Evolutionary conservation across 2,329 filamentous ascomycete species (phyloP).

Genomic region (Nemania sp.): DNA sequence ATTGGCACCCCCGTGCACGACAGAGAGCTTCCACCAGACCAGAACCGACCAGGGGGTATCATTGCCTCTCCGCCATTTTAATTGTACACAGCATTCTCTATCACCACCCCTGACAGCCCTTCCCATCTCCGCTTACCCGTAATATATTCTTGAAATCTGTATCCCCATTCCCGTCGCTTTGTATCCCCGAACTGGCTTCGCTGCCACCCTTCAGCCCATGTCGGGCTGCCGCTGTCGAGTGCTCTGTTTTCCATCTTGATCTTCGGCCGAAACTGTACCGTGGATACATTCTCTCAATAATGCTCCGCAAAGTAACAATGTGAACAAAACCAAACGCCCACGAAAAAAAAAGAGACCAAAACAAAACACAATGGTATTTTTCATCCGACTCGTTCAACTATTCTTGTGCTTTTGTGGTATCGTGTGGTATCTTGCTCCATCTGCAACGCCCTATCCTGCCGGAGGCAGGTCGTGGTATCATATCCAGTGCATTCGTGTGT

Average conservation of each 20-base stretch:
- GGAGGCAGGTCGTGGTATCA: slow-evolving; percentile 43
- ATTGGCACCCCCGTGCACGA: neutral
- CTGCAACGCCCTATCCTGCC: slow-evolving; percentile 42
- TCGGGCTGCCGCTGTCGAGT: slow-evolving; percentile 1
- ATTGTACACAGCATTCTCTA: slow-evolving; percentile 28
- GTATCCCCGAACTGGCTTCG: neutral
- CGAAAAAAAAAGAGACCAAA: slow-evolving; percentile 25
- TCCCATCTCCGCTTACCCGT: slow-evolving; percentile 3
- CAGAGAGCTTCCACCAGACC: slow-evolving; percentile 8
- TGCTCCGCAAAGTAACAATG: slow-evolving; percentile 5
- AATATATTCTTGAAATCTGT: slow-evolving; percentile 14
- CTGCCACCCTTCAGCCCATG: neutral
- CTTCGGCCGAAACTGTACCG: slow-evolving; percentile 1
- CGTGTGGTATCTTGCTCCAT: slow-evolving; percentile 40
- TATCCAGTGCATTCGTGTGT: slow-evolving; percentile 41
- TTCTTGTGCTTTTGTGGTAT: slow-evolving; percentile 41
- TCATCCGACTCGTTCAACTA: slow-evolving; percentile 33
- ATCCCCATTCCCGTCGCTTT: slow-evolving; percentile 2
- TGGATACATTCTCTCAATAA: slow-evolving; percentile 1
- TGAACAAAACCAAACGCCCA: slow-evolving; percentile 19
- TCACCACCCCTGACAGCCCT: slow-evolving; percentile 5
- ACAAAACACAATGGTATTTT: slow-evolving; percentile 36
- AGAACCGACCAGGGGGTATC: slow-evolving; percentile 35
- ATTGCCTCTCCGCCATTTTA: slow-evolving; percentile 31
- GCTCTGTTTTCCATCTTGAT: slow-evolving; percentile 7